A percentile compares a stretch with the other conserved stretches of the same genome.
Conservation (phyloP, 2,329 filamentous ascomycete species). For the Penicillium sp. region DNA sequence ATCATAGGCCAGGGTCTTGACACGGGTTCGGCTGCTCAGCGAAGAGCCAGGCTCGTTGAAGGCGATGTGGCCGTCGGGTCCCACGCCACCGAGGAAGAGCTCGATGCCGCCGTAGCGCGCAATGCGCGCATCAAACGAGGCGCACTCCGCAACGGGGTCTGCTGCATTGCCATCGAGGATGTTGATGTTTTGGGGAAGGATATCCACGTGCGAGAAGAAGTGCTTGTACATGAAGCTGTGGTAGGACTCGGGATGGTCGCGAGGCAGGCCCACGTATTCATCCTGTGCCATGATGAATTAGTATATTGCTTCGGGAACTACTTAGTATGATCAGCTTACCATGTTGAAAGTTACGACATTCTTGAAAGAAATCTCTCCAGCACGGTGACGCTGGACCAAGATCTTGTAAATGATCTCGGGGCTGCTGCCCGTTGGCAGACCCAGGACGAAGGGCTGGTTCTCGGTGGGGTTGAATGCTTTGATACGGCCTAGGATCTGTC, state of each 20-base stretch:
- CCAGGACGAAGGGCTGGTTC: conserved; percentile 75
- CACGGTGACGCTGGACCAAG: conserved; percentile 58
- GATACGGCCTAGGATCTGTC: conserved; percentile 63
- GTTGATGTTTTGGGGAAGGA: conserved; percentile 78
- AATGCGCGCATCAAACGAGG: conserved; percentile 77
- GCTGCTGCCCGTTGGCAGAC: conserved; percentile 79
- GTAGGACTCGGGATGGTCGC: conserved; percentile 82
- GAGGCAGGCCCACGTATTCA: conserved; percentile 81
- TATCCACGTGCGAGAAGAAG: conserved; percentile 84
- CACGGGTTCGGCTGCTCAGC: conserved; percentile 72
- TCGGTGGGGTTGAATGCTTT: conserved; percentile 72
- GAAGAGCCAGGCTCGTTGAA: conserved; percentile 89
- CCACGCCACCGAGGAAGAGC: conserved; percentile 81
- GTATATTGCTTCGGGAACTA: background rate
- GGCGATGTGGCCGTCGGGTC: conserved; percentile 82
- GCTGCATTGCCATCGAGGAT: conserved; percentile 79
- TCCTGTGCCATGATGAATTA: conserved; percentile 54
- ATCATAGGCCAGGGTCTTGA: conserved; percentile 85
- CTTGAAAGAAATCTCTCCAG: conserved; percentile 71
- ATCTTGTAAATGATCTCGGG: conserved; percentile 76
- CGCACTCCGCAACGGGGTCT: conserved; percentile 74
- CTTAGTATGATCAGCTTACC: conserved; percentile 49
- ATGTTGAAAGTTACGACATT: conserved; percentile 93
- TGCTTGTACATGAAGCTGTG: conserved; percentile 93
- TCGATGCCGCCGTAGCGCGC: conserved; percentile 74